Conservation (phyloP, 768 basidiomycete genomes). For the Russula virescens region DNA sequence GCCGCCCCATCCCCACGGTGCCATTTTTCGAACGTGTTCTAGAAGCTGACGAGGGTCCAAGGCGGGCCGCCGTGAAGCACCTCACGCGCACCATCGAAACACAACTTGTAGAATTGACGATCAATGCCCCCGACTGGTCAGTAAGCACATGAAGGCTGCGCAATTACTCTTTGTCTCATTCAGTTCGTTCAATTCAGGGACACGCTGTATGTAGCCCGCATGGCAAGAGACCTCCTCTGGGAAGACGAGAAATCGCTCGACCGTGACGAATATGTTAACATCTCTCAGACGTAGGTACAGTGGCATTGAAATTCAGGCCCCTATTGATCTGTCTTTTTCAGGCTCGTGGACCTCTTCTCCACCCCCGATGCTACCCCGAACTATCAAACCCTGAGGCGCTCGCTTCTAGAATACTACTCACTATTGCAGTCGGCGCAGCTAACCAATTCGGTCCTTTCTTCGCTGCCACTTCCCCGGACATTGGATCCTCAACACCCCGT, state of each 20-base stretch:
- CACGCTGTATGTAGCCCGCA: constrained; percentile 81
- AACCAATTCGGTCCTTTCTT: constrained; percentile 78
- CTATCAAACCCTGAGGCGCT: constrained; percentile 54
- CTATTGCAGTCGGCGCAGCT: constrained; percentile 76
- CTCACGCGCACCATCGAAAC: constrained; percentile 71
- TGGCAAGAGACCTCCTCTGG: constrained; percentile 94
- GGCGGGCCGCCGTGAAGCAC: constrained; percentile 78
- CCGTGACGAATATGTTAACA: constrained; percentile 72
- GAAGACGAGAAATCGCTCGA: constrained; percentile 69
- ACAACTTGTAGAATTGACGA: constrained; percentile 66
- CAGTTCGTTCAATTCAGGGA: constrained; percentile 53
- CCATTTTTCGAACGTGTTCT: constrained; percentile 73
- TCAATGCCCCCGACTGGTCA: constrained; percentile 95
- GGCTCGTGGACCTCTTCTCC: constrained; percentile 84
- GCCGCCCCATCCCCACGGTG: constrained; percentile 71
- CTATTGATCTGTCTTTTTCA: constrained; percentile 31
- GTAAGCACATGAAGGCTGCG: constrained; percentile 25
- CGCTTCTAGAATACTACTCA: constrained; percentile 83
- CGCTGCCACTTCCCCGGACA: constrained; percentile 76
- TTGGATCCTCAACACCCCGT: constrained; percentile 73
- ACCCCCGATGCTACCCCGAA: constrained; percentile 56
- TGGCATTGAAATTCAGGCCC: background rate
- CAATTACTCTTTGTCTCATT: background rate
- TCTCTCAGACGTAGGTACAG: constrained; percentile 82
- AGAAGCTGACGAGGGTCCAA: constrained; percentile 56